Conservation (phyloP, 2,329 filamentous ascomycete genomes). For the Coleophoma crateriformis region DNA sequence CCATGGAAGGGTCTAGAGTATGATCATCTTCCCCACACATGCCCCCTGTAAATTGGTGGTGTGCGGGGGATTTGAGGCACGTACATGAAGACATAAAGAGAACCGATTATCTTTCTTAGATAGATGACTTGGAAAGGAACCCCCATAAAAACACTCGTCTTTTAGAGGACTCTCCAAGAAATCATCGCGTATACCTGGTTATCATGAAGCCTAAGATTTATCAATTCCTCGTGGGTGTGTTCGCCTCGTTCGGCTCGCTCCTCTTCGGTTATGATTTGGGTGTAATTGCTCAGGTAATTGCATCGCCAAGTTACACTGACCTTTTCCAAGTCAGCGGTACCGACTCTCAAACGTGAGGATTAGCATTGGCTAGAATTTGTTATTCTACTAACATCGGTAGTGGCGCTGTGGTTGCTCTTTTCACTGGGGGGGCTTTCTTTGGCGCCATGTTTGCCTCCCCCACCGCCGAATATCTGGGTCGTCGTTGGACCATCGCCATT, state of each 20-base stretch:
- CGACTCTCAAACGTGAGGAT: conserved; percentile 17
- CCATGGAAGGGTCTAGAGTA: no score
- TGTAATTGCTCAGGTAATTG: conserved; percentile 31
- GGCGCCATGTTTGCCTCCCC: conserved; percentile 49
- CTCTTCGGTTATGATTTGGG: conserved; percentile 51
- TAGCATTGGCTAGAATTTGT: neutral
- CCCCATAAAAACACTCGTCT: no score
- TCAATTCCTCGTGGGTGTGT: conserved; percentile 33
- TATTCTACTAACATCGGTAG: conserved; percentile 26
- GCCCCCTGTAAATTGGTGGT: no score
- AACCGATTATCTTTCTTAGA: no score
- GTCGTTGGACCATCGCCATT: conserved; percentile 65
- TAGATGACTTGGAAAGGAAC: no score
- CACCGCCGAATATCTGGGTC: conserved; percentile 57
- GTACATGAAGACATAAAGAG: no score
- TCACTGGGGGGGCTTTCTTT: conserved; percentile 56
- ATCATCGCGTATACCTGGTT: conserved; percentile 7
- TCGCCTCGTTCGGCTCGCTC: conserved; percentile 50
- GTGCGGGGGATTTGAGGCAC: no score
- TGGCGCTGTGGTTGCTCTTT: conserved; percentile 70
- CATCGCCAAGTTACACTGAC: conserved; percentile 36
- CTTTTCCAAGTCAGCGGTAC: conserved; percentile 29
- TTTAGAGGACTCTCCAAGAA: no score
- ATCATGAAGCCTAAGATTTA: conserved; percentile 27
- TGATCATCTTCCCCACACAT: no score